Percentiles rank a stretch among this genome's conserved stretches.
These are phyloP conservation scores for Schizophyllum amplum DNA, from an alignment of 1,284 basidiomycete genomes.

Conservation along the genomic window DNA sequence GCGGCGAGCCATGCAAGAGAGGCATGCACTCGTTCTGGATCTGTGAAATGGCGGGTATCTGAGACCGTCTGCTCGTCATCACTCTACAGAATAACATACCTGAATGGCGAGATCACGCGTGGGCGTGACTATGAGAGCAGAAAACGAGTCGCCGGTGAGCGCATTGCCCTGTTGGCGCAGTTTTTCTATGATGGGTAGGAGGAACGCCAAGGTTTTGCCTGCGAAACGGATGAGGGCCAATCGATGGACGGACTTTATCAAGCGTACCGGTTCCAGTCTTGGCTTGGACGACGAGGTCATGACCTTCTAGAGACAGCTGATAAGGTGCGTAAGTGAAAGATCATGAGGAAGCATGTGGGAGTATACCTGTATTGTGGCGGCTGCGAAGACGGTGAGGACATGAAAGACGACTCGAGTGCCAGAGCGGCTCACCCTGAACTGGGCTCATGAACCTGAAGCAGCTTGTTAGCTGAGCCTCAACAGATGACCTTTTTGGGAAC, in stretches of 20 bases:
- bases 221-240: not conserved
- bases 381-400: slow-evolving; percentile 5
- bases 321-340: not conserved
- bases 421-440: slow-evolving; percentile 27
- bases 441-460: slow-evolving; percentile 22
- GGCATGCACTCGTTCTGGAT: slow-evolving; percentile 67
- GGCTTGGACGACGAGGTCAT: slow-evolving; percentile 37
- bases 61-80: not conserved
- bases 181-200: slow-evolving; percentile 81
- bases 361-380: slow-evolving; percentile 27
- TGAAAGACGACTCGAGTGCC: not conserved
- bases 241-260: not conserved
- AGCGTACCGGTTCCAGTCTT: slow-evolving; percentile 32
- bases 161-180: slow-evolving; percentile 27
- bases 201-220: slow-evolving; percentile 82
- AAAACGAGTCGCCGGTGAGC: slow-evolving; percentile 15
- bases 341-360: not conserved
- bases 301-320: slow-evolving; percentile 26
- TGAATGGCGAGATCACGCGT: slow-evolving; percentile 88
- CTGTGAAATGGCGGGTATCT: slow-evolving; percentile 12
- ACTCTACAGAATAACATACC: slow-evolving; percentile 28
- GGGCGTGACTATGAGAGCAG: slow-evolving; percentile 71
- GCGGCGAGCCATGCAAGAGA: slow-evolving; percentile 26
- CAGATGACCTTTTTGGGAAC: slow-evolving; percentile 12
- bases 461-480: not conserved